Evolutionary conservation across 192 early-diverging fungal genomes (phyloP), one percentile per base, ranked within the genome.

Genomic region (Phlyctochytrium bullatum): DNA sequence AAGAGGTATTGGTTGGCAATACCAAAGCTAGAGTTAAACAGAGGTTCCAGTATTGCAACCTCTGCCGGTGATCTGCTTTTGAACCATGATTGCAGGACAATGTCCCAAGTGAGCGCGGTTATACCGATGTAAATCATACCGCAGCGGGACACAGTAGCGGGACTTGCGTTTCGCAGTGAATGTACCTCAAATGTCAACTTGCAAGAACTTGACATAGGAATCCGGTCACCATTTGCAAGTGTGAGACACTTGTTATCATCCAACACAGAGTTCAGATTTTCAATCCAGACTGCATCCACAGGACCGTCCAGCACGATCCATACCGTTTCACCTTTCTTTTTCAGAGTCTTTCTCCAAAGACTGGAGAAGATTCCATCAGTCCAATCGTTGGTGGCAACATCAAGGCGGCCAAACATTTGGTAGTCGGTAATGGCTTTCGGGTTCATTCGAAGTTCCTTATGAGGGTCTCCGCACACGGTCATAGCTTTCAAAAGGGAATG

Each of bases 41-140:
- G 68, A 4, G 80, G 78, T 36, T 85, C 80, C n/a, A 87, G 66
- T 14, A 87, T 75, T 1, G 80, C 67, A 31, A 81, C 84, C 66
- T 87, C 86, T 32, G 65, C 52, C 29, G 78, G 52, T 25, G 78
- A 36, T 34, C 84, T 64, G 17, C 77, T 69, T 67, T 87, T 87
- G 65, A 86, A 83, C 86, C 86, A 87, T 4, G 81, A 78, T 64
- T 84, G 82, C n/a, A 87, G 75, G 20, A 81, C 78, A 72, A 86
- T 81, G 50, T 86, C 86, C 86, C 86, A 87, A 36, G 86, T 77
- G 17, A 87, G 75, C 2, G 84, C 79, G 1, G 78, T 85, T n/a
- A 87, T 75, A 67, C 86, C 86, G 66, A 87, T 86, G 68, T 87
- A 87, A 66, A 87, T 87, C 86, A 87, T 87, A 61, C 86, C 86